Base-by-base conservation (phyloP, 1,284 basidiomycete species). In the Ganoderma resinaceum region DNA sequence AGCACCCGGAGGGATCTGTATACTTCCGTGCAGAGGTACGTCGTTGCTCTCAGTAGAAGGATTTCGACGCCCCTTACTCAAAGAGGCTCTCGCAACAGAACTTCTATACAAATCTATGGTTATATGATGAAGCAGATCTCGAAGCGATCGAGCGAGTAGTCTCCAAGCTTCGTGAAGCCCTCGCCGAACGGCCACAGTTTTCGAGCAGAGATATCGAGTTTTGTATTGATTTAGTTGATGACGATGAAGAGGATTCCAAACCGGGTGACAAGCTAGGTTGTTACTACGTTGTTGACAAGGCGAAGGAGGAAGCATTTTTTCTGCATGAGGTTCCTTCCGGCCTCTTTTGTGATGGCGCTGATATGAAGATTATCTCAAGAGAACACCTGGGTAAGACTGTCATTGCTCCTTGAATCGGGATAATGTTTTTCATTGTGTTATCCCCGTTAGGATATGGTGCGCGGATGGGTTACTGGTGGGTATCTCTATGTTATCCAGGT, bases 201-300 rank as follows among this genome's bases (percentile, higher is more conserved):
- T 40, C 58, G 2, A 2, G 2, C 6, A n/a, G 3, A 12, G 37
- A 59, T 11, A 38, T 59, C 8, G 58, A 59, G 37, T 23, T 59
- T 14, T 37, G 58, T 5, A 11, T 59, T n/a, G 23, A 59, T 20
- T 14, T 59, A 14, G n/a, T n/a, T 3, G 58, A 38, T 8, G 12
- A 40, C 37, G 37, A 37, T 5, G 58, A 59, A 16, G 0, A 3
- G 52, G 29, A 14, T 16, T 26, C 29, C 1, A 14, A 2, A 5
- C 52, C 2, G 6, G 61, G 29, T 0, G 66, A 66, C 14, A 63
- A 63, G 38, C 20, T 68, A 1, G 65, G 63, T 2, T 72, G 61
- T 35, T 76, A 77, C 43, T 77, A 77, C 59, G 63, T 74, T 1
- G 66, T 38, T 38, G 69, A 73, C 49, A 52, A 53, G 42, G 6